phyloP scores from a whole-genome alignment of 2,329 filamentous ascomycete genomes.

The Thelonectria blattea region DNA sequence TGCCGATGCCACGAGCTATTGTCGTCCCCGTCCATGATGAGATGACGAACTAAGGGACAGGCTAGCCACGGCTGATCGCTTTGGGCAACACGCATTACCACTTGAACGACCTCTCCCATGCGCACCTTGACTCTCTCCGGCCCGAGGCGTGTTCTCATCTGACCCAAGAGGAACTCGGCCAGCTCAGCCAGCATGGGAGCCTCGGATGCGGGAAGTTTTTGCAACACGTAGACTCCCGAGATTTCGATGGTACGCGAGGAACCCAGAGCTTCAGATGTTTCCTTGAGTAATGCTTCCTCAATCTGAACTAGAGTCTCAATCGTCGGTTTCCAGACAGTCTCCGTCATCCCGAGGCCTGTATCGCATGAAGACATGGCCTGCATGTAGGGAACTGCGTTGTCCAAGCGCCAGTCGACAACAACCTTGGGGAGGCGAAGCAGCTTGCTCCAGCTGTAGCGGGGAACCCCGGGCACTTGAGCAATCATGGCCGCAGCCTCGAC shows the following conservation, averaged over 20 bases:
- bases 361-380: constrained; percentile 4
- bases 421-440: constrained; percentile 14
- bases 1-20: constrained; percentile 44
- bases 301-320: constrained; percentile 35
- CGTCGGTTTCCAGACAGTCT: constrained; percentile 42
- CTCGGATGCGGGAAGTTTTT: constrained; percentile 3
- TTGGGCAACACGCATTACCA: constrained; percentile 32
- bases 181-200: constrained; percentile 26
- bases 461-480: constrained; percentile 23
- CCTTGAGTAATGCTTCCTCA: constrained; percentile 27
- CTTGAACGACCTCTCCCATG: constrained; percentile 22
- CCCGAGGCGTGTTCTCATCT: constrained; percentile 25
- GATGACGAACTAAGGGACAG: constrained; percentile 37
- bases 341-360: constrained; percentile 5
- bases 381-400: constrained; percentile 6
- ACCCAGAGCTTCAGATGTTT: constrained; percentile 9
- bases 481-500: constrained; percentile 24
- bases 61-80: constrained; percentile 42
- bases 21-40: constrained; percentile 39
- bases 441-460: constrained; percentile 10
- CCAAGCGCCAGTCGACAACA: constrained; percentile 14
- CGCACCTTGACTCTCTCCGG: constrained; percentile 17
- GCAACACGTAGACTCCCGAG: constrained; percentile 24
- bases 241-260: neutral
- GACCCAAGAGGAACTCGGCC: constrained; percentile 27